These are phyloP conservation scores for Nakaseomyces glabratus DNA, from an alignment of 1,139 yeast species.

Conservation along the genomic window DNA sequence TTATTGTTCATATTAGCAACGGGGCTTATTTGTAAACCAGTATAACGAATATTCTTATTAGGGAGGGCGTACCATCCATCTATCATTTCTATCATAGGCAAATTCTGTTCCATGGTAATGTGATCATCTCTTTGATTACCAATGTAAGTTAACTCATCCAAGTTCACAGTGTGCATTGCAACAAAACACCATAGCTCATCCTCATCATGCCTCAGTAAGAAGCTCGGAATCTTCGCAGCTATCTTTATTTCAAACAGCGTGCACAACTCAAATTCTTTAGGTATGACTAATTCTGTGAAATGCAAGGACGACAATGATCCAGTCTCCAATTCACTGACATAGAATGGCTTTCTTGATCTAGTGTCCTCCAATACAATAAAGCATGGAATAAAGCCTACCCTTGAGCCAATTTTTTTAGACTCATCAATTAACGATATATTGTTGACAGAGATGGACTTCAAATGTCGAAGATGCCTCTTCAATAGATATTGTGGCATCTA, in stretches of 20 bases:
- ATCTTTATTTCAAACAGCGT: slow-evolving; percentile 16
- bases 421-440: slow-evolving; percentile 17
- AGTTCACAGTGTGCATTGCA: slow-evolving; percentile 12
- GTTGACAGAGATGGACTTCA: slow-evolving; percentile 19
- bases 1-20: slow-evolving; percentile 7
- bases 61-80: slow-evolving; percentile 20
- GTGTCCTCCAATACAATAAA: slow-evolving; percentile 20
- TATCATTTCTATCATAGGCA: slow-evolving; percentile 13
- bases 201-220: slow-evolving; percentile 4
- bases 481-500: slow-evolving; percentile 10
- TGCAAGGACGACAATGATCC: slow-evolving; percentile 14
- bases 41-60: not conserved
- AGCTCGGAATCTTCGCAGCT: slow-evolving; percentile 18
- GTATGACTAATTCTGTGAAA: slow-evolving; percentile 23
- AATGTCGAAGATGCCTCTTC: slow-evolving; percentile 23
- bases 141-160: slow-evolving; percentile 14
- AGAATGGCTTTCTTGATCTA: slow-evolving; percentile 16
- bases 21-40: slow-evolving; percentile 1
- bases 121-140: slow-evolving; percentile 9
- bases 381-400: too few relatives aligned
- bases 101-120: slow-evolving; percentile 7
- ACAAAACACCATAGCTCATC: slow-evolving; percentile 19
- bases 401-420: too few relatives aligned
- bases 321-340: slow-evolving; percentile 25
- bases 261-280: slow-evolving; percentile 10